A percentile compares a stretch with the other conserved stretches of the same genome.
phyloP scores from a whole-genome alignment of 331 rosid genomes.

The Prunus yedoensis region DNA sequence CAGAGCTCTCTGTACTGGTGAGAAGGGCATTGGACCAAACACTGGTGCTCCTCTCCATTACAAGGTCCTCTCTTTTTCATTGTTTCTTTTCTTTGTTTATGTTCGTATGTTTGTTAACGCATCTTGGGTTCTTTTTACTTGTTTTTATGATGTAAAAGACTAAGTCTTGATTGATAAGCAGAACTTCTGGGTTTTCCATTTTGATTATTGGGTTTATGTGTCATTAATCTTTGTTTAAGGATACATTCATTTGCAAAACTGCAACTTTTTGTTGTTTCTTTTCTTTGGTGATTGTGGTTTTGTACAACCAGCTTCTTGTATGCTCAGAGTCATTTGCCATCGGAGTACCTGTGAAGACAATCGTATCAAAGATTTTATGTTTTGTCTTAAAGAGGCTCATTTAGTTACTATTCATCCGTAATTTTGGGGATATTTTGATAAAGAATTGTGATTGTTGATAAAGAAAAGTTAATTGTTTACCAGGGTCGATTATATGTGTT shows the following conservation, averaged over 20 bases:
- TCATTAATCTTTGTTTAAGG: not conserved
- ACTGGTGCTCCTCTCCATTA: constrained; percentile 83
- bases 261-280: not conserved
- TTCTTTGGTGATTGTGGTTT: not conserved
- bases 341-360: no score
- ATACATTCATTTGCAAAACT: not conserved
- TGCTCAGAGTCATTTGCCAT: not conserved
- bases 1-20: constrained; percentile 88
- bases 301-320: not conserved
- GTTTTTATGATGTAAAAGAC: not conserved
- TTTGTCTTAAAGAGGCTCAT: not conserved
- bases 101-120: not conserved
- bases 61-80: constrained; percentile 51
- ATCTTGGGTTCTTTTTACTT: not conserved
- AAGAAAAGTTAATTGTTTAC: not conserved
- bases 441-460: not conserved
- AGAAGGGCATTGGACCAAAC: constrained; percentile 74
- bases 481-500: no score
- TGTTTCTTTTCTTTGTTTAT: not conserved
- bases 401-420: not conserved
- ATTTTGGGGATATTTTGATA: not conserved
- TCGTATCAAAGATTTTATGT: not conserved
- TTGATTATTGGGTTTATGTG: not conserved
- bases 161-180: not conserved
- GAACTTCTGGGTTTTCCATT: not conserved